Evolutionary conservation across 768 basidiomycete species (phyloP).

Genomic region (Podaxis sp.): DNA sequence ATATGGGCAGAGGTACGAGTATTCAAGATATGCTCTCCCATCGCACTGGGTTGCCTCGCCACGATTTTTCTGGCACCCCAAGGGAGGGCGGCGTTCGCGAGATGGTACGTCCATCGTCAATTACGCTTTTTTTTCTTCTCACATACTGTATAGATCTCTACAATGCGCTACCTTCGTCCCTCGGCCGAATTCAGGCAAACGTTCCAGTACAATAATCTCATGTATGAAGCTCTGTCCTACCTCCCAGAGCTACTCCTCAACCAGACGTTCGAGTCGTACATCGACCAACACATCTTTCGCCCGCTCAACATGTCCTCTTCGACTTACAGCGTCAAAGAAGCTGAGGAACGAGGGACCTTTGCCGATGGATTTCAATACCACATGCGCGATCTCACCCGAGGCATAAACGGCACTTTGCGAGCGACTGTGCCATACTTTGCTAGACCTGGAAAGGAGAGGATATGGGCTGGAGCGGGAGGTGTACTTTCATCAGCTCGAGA

Average conservation of each 20-base stretch:
- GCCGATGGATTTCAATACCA: constrained; percentile 38
- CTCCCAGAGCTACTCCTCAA: constrained; percentile 39
- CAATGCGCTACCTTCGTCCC: constrained; percentile 35
- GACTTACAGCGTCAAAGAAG: constrained; percentile 38
- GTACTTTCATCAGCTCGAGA: constrained; percentile 40
- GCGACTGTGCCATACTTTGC: constrained; percentile 40
- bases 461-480: constrained; percentile 44
- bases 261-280: constrained; percentile 39
- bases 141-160: constrained; percentile 29
- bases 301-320: constrained; percentile 40
- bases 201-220: constrained; percentile 48
- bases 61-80: constrained; percentile 35
- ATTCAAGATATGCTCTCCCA: constrained; percentile 44
- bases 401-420: constrained; percentile 31
- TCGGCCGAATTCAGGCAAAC: constrained; percentile 41
- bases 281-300: constrained; percentile 36
- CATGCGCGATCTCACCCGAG: constrained; percentile 30
- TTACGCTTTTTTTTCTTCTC: not conserved
- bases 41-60: constrained; percentile 45
- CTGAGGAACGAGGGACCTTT: constrained; percentile 30
- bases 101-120: constrained; percentile 26
- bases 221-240: constrained; percentile 42
- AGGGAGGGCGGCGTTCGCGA: constrained; percentile 32
- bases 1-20: constrained; percentile 32
- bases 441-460: constrained; percentile 37